Evolutionary conservation across 2,329 filamentous ascomycete genomes (phyloP), one percentile per base, ranked within the genome.

Genomic region (Fusarium nodosum): DNA sequence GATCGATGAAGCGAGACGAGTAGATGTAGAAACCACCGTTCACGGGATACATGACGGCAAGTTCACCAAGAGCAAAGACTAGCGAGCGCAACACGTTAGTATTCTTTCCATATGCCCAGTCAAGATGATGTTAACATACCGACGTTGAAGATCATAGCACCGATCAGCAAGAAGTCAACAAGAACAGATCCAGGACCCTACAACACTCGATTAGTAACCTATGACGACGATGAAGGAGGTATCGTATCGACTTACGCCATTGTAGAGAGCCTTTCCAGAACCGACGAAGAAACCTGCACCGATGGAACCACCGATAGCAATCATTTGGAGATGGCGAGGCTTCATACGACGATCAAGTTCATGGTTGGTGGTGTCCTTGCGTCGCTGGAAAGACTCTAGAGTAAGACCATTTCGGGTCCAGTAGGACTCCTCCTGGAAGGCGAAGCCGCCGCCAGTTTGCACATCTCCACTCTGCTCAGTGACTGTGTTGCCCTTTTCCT

Each of bases 281-380:
- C 86, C 86, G 74, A 88, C 87, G 76, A 88, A 89, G 81, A 89
- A 87, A 79, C 87, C 87, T 76, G 87, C 87, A 77, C 87, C 87
- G 62, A 89, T 89, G 33, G 86, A 87, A 60, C 86, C 87, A 76
- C 86, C 86, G 52, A 88, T 87, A 72, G 86, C 85, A 78, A 88
- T 88, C 86, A 88, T 88, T 77, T 89, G 85, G 72, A 89, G 79
- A 78, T 89, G 87, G 68, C 87, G 84, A 50, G 81, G 80, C 79
- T 86, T 85, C 81, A 89, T 85, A 69, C 79, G 76, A 51, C 80
- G 79, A 69, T 84, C 81, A 20, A 84, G 76, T 71, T 83, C 73
- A 39, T 66, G 15, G 26, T 62, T 7, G 5, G 72, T 70, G 2
- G 63, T 68, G 16, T 68, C 64, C 41, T 61, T 50, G 33, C 73